Evolutionary conservation across 2,329 filamentous ascomycete species (phyloP), one percentile per base, ranked within the genome.

Genomic region (Colletotrichum filicis): DNA sequence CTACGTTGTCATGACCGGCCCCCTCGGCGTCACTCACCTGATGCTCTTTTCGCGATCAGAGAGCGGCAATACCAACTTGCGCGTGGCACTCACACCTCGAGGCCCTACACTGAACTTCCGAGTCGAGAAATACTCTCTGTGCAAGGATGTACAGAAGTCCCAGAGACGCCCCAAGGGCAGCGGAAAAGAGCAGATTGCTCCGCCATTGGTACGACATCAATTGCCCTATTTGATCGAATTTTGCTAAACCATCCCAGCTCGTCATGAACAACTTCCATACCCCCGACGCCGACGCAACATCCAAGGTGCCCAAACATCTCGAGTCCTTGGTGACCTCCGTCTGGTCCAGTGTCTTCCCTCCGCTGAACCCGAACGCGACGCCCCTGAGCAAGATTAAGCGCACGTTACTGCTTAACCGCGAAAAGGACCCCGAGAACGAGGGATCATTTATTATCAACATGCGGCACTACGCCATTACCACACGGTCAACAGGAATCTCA

Each of bases 231-330:
- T 19, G 22, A 32, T 30, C n/a, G 35, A 74, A 46, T 70, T 32
- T 6, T 61, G 73, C 77, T 84, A 79, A 84, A 76, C 7, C 37
- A 14, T 37, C 63, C 3, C 74, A 93, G 90, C 89, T 99, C 57
- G 97, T 99, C 76, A 98, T 99, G 97, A 99, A 99, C 85, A 98
- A 98, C 83, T 98, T 99, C 83, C 90, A 90, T 52, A 92, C 92
- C 4, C 89, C 93, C 32, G 87, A 85, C 37, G 79, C 88, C 57
- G 89, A 91, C 70, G 83, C 89, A 35, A 89, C 88, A 70, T 89
- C 91, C 26, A 91, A 93, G 74, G 92, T 97, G n/a, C 95, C 96
- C 5, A 97, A 95, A 80, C 95, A 98, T 77, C 93, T 99, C 79
- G 97, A 99, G 84, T 93, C 93, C 28, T 92, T 99, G 37, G 92